Conservation (phyloP, 352 stramenopile species). For the Achlya hypogyna region DNA sequence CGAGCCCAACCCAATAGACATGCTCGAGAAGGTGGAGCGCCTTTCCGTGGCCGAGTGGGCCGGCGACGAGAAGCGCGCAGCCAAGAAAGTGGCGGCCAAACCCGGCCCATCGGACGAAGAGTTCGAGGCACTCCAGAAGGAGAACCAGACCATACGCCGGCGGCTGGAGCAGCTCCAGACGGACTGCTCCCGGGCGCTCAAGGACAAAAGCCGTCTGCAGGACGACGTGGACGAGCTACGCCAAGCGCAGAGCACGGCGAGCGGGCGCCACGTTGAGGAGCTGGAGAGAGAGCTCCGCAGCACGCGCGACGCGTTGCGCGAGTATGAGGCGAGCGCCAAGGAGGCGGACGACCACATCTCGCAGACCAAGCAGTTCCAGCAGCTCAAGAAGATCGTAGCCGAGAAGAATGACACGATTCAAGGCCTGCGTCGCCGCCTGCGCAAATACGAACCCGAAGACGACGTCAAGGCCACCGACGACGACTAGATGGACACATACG, state of each 20-base stretch:
- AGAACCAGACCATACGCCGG: constrained; percentile 5
- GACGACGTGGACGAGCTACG: constrained; percentile 63
- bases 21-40: constrained; percentile 67
- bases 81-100: constrained; percentile 16
- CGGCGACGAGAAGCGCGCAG: constrained; percentile 25
- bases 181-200: constrained; percentile 9
- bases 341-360: constrained; percentile 56
- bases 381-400: constrained; percentile 72
- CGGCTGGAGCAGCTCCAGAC: constrained; percentile 26
- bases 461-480: constrained; percentile 40
- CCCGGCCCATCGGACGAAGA: constrained; percentile 23
- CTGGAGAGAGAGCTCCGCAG: constrained; percentile 48
- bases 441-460: constrained; percentile 65
- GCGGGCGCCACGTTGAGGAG: constrained; percentile 34
- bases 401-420: constrained; percentile 77
- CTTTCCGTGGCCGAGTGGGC: constrained; percentile 66
- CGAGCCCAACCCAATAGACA: constrained; percentile 20
- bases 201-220: constrained; percentile 38
- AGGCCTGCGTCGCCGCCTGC: constrained; percentile 49
- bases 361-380: constrained; percentile 75
- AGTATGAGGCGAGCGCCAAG: constrained; percentile 48
- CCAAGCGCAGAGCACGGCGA: constrained; percentile 35
- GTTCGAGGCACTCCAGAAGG: constrained; percentile 26
- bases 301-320: constrained; percentile 38
- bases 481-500: constrained; percentile 8